Evolutionary conservation across 805 yeast genomes (phyloP), one percentile per base, ranked within the genome.

Genomic region (Ogataea siamensis): DNA sequence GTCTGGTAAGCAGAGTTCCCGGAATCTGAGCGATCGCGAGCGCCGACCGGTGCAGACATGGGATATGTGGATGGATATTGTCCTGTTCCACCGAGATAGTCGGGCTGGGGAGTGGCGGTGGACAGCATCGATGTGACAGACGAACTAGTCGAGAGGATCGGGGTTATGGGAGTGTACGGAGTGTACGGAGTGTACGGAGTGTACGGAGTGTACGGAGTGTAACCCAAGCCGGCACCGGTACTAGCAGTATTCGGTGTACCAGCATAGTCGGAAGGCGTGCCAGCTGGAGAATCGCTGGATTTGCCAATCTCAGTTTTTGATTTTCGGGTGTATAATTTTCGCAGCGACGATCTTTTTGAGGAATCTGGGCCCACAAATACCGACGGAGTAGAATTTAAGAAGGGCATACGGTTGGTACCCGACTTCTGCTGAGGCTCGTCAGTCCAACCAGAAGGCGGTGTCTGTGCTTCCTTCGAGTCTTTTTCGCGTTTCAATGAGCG

Each of bases 71-170:
- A 14, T 19, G 15, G 15, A 12, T 16, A 32, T 10, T 12, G 14
- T 7, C 38, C 31, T 5, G 14, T 10, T 3, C 15, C 13, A 19
- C 24, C 5, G 27, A 22, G 24, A 23, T 19, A 14, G 15, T 32
- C 42, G 7, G 36, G 34, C 28, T 39, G 42, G 9, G 47, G 35
- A 12, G 41, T 30, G n/a, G 37, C 28, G 13, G 20, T 17, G 7
- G 49, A 49, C 2, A 39, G 40, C 11, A 43, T 11, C 7, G 57
- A 53, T 2, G 42, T 27, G 7, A 46, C 27, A 2, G 56, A 51
- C 4, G 58, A 53, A 19, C 43, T 43, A 8, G 55, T 48, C n/a
- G 58, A 54, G 15, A 48, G 33, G 23, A 49, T 46, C 7, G 58
- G 55, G 7, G 58, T 54, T 12, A 52, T 44, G 2, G 55, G 54